Evolutionary conservation across 768 basidiomycete species (phyloP), one percentile per base, ranked within the genome.

Genomic region (Naganishia friedmannii): DNA sequence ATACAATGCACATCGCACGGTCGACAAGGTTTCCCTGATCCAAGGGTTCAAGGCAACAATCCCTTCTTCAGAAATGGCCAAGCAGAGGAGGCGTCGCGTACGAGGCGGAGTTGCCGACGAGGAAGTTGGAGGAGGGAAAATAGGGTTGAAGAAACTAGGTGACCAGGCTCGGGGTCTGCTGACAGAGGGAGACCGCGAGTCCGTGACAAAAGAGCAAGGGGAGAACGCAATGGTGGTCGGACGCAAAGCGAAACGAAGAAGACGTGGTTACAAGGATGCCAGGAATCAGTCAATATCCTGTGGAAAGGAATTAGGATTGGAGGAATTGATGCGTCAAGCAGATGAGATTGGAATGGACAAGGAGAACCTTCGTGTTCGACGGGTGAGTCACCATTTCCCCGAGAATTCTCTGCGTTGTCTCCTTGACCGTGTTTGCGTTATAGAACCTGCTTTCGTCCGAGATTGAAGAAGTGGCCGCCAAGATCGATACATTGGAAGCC

Each of bases 1-100:
- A 26, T 45, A 28, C 60, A 26, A 42, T 26, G 26, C 72, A 12
- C 71, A 74, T 53, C 48, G 42, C 77, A 68, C 48, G 66, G 37
- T 45, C 60, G 55, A 53, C 63, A 26, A 21, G 48, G 31, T 77
- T 17, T 73, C 73, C 75, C 84, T 98, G 39, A 83, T 96, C 51
- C 87, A 89, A 54, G 95, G 95, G 0, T 98, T 97, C 81, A 90
- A 91, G 76, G 95, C 95, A 21, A 97, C 95, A 1, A 90, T 96
- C 53, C 95, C 95, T 15, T 90, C 90, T 77, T 87, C 93, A 46
- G 90, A 92, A 74, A 86, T 88, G 77, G 85, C 91, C 66, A 88
- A 90, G 72, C 84, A 87, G 17, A 84, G 93, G 70, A 82, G 93
- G 72, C 82, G 92, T 69, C 88, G 91, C 79, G 87, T 90, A 81